Base-by-base conservation (phyloP, 495 filamentous ascomycete genomes). In the Tuber calosporum region DNA sequence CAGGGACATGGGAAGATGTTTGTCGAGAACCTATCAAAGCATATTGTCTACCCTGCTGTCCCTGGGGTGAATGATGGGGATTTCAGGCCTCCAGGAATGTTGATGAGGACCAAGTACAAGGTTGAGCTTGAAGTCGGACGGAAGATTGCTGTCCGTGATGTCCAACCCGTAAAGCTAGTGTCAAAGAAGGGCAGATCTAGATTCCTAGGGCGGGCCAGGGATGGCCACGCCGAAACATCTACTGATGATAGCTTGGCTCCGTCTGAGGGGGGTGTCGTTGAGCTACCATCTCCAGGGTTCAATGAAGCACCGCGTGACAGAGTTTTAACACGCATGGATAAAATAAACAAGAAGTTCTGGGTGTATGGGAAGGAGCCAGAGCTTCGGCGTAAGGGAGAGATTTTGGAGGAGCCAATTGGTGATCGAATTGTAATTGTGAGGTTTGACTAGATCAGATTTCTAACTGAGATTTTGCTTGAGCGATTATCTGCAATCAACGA, bases 351-450 rank as follows among this genome's bases (percentile, higher is more conserved):
- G 68, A 72, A 71, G 39, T 79, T 72, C 41, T 79, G 77, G 77
- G 77, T 79, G n/a, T 79, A 79, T 39, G 77, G 77, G 17, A 79
- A 79, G 68, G 77, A 79, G 15, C 69, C 76, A 3, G 73, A 79
- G 26, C 30, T 72, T 42, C 73, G 69, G 11, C 71, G 77, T 45
- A 79, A 75, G 53, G 77, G 69, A 20, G 41, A 72, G 43, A 39
- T 43, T 9, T 43, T 68, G 36, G 69, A 75, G 43, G 73, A 79
- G 37, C 53, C 68, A 26, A 36, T 75, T 45, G 77, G 70, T 6
- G 77, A 79, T 53, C 79, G 75, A 37, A 79, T 79, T 48, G 70
- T 79, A 20, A 77, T 79, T 41, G 77, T 73, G 30, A 72, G 77
- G 36, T 79, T 79, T 48, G 77, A 79, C 69, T 79, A 48, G 53